A percentile compares a stretch with the other conserved stretches of the same genome.
These are phyloP conservation scores for Oryza nivara DNA, from an alignment of 176 grass and related monocot species.

Conservation along the genomic window DNA sequence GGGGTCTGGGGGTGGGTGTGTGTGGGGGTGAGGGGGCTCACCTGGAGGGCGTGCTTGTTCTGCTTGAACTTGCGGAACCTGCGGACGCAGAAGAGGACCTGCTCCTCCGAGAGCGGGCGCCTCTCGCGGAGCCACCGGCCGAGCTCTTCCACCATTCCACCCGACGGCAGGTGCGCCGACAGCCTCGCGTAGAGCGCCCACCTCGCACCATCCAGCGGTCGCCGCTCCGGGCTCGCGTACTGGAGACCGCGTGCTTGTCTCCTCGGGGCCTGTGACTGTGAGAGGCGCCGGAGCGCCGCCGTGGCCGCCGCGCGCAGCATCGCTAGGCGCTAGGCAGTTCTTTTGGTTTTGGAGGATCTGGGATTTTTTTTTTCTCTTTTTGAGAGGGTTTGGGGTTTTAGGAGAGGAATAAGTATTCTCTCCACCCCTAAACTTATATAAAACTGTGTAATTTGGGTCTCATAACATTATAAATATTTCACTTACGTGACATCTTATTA, in stretches of 20 bases:
- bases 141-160: slow-evolving; percentile 26
- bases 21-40: not conserved
- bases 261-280: not conserved
- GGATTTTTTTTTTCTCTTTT: not conserved
- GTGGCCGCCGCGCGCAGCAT: slow-evolving; percentile 29
- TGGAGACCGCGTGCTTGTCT: not conserved
- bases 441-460: too few relatives aligned
- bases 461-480: too few relatives aligned
- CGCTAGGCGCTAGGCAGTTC: too few relatives aligned
- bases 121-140: slow-evolving; percentile 42
- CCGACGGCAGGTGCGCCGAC: slow-evolving; percentile 23
- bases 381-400: not conserved
- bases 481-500: too few relatives aligned
- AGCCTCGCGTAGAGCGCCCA: slow-evolving; percentile 30
- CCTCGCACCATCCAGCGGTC: not conserved
- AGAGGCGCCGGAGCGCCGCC: slow-evolving; percentile 15
- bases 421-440: too few relatives aligned
- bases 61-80: slow-evolving; percentile 33
- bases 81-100: slow-evolving; percentile 46
- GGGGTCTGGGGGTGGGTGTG: too few relatives aligned
- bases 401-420: too few relatives aligned
- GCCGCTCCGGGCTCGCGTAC: not conserved
- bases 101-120: not conserved
- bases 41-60: slow-evolving; percentile 45
- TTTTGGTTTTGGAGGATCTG: too few relatives aligned